Conservation (phyloP, 805 yeast species). For the Lipomyces sp. region DNA sequence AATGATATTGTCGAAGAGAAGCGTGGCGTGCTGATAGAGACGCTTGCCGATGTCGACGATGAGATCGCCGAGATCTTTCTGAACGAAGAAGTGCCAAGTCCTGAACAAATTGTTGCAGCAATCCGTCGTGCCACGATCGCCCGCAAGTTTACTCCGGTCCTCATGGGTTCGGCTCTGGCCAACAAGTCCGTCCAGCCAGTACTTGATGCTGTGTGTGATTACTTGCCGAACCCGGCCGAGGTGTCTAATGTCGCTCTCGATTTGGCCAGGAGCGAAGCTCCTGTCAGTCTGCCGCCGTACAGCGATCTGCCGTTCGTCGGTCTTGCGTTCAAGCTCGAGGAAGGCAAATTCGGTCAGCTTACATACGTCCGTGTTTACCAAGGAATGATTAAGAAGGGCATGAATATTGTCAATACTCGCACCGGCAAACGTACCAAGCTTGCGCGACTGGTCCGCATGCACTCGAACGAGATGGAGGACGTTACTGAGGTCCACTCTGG, state of each 20-base stretch:
- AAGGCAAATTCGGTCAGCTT: slow-evolving; percentile 96
- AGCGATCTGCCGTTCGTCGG: slow-evolving; percentile 84
- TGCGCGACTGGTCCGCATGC: slow-evolving; percentile 95
- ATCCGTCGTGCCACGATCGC: slow-evolving; percentile 95
- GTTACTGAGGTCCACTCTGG: slow-evolving; percentile 95
- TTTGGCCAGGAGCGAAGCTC: slow-evolving; percentile 59
- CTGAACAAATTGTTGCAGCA: slow-evolving; percentile 81
- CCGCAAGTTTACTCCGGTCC: slow-evolving; percentile 96
- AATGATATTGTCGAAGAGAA: slow-evolving; percentile 86
- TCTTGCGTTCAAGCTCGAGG: slow-evolving; percentile 98
- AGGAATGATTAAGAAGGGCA: slow-evolving; percentile 90
- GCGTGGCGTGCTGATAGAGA: slow-evolving; percentile 83
- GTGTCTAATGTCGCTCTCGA: slow-evolving; percentile 90
- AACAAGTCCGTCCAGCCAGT: slow-evolving; percentile 96
- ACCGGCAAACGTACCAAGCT: slow-evolving; percentile 93
- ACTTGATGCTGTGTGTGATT: slow-evolving; percentile 93
- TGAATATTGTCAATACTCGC: slow-evolving; percentile 84
- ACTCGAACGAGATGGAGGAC: slow-evolving; percentile 98
- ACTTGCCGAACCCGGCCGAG: slow-evolving; percentile 93
- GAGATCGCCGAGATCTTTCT: slow-evolving; percentile 91
- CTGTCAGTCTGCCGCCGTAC: slow-evolving; percentile 76
- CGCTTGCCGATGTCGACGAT: slow-evolving; percentile 97
- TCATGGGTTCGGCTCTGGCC: slow-evolving; percentile 98
- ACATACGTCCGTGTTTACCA: slow-evolving; percentile 97
- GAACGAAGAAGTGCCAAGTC: slow-evolving; percentile 87